Base-by-base conservation (phyloP, 495 filamentous ascomycete species). In the Aspergillus carlsbadensis region DNA sequence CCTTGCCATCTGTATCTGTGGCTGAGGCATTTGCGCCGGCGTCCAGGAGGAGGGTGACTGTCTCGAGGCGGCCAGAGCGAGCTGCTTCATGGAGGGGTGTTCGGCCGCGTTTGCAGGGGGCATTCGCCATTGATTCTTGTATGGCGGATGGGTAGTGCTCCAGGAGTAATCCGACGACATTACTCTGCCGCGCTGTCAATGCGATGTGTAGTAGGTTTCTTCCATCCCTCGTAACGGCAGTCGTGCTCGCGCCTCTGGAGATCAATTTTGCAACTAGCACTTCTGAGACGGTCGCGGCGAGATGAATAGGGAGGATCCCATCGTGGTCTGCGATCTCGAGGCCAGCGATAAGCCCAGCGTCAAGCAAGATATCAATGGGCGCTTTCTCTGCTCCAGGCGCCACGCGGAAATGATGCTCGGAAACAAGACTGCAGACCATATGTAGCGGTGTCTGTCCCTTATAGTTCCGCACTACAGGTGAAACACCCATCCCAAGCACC, bases 161-260 rank as follows among this genome's bases (percentile, higher is more conserved):
- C 4, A 79, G 57, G 3, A 80, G 56, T 14, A 75, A 39, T 0
- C 68, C 76, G 7, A 79, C 56, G 7, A 65, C 59, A 46, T 76
- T 76, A 36, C 58, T 67, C 47, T 73, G 61, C 5, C 68, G 58
- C 24, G 70, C 65, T 34, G 57, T 50, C 3, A 70, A 62, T 7
- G 74, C 76, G 18, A 77, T 58, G 52, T 80, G 77, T 3, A 80
- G 60, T 15, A 70, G 47, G 10, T 68, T 77, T 14, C 63, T 52
- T 1, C 67, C 63, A 13, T 74, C 61, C 15, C 64, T 53, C 0
- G 75, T 74, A 6, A 20, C 22, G 11, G 35, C 36, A 8, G 57
- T 56, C 13, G 60, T 21, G 45, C 70, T 57, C 2, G 70, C 72
- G 5, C 76, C 76, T 0, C 59, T 59, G 11, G 52, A 26, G n/a